Conservation (phyloP, 306 rosid species). For the Sindora glabra region DNA sequence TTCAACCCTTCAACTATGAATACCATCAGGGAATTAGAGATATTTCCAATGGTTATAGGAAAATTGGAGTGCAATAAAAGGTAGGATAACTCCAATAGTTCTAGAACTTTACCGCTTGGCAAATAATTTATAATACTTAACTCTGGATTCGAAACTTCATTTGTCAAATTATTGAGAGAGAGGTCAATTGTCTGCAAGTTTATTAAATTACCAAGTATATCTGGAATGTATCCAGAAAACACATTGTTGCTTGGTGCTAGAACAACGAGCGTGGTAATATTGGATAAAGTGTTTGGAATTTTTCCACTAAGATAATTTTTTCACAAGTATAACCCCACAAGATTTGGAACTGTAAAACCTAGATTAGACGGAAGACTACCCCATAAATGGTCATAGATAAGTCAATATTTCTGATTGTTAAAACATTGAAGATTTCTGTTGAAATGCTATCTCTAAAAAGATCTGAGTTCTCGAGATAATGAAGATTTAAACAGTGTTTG, state of each 20-base stretch:
- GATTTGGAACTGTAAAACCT: neutral
- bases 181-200: neutral
- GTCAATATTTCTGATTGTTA: neutral
- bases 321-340: neutral
- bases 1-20: neutral
- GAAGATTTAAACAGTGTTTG: no score
- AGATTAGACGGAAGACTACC: neutral
- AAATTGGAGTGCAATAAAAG: slow-evolving; percentile 1
- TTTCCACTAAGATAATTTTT: neutral
- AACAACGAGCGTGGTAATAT: neutral
- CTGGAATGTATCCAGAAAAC: neutral
- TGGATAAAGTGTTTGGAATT: neutral
- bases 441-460: no score
- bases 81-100: neutral
- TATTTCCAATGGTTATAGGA: neutral
- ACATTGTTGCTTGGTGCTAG: neutral
- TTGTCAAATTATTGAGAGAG: neutral
- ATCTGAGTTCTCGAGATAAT: no score
- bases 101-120: neutral
- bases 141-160: neutral
- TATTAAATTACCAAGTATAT: neutral
- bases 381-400: neutral
- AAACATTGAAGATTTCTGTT: no score
- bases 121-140: neutral
- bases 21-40: neutral